phyloP scores from a whole-genome alignment of 805 yeast species.

The Clavispora fructus region DNA sequence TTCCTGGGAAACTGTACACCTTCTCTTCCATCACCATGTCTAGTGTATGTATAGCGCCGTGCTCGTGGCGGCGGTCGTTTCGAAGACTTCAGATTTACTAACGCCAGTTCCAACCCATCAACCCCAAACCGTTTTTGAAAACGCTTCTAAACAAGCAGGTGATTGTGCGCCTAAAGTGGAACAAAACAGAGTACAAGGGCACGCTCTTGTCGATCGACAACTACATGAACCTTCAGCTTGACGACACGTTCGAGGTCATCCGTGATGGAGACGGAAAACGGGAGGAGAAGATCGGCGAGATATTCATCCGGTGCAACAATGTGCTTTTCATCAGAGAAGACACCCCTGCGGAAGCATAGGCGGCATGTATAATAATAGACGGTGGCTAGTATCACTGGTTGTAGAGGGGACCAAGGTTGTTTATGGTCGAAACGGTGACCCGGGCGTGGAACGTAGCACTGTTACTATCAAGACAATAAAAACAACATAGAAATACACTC shows the following conservation, averaged over 20 bases:
- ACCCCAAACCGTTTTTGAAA: conserved; percentile 87
- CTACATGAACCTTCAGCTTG: conserved; percentile 84
- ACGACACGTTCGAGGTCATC: conserved; percentile 45
- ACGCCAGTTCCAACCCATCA: conserved; percentile 52
- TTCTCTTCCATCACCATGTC: conserved; percentile 1
- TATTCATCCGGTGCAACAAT: conserved; percentile 86
- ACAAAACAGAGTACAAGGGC: conserved; percentile 83
- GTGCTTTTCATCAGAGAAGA: conserved; percentile 68
- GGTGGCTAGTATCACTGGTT: not conserved
- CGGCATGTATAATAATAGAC: not conserved
- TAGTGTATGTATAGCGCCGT: not conserved
- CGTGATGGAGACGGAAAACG: conserved; percentile 36
- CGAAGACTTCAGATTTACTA: not conserved
- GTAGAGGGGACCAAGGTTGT: no score
- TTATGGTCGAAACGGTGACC: no score
- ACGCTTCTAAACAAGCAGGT: conserved; percentile 68
- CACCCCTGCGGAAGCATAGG: conserved; percentile 12
- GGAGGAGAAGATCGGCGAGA: conserved; percentile 54
- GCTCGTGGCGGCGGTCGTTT: not conserved
- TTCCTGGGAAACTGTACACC: no score
- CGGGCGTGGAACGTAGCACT: no score
- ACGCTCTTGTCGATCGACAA: conserved; percentile 74
- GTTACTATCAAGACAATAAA: no score
- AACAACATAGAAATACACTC: no score
- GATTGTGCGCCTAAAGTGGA: conserved; percentile 82